Conservation (phyloP, 106 monocot genomes). For the Platanthera zijinensis region DNA sequence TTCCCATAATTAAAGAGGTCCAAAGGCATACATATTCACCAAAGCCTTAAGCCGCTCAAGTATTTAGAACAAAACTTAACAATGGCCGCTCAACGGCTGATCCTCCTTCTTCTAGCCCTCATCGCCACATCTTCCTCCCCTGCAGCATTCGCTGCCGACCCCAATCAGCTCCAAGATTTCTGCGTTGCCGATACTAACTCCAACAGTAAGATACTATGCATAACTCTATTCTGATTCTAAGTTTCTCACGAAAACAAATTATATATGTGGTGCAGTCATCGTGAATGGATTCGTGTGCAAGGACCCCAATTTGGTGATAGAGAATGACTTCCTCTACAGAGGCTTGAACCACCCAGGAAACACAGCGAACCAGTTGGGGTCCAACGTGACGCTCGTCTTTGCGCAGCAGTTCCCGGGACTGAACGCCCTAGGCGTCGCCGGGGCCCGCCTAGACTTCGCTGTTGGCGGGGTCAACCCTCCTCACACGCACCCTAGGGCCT, state of each 20-base stretch:
- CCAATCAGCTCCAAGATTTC: slow-evolving; percentile 1
- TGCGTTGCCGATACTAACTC: slow-evolving; percentile 3
- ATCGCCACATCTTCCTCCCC: slow-evolving; percentile 1
- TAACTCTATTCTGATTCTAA: too few species aligned
- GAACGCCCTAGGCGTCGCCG: slow-evolving; percentile 43
- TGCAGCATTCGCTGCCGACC: slow-evolving; percentile 9
- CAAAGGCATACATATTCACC: too few species aligned
- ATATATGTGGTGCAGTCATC: background rate
- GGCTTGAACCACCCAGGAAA: background rate
- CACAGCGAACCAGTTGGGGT: background rate
- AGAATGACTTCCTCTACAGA: slow-evolving; percentile 4
- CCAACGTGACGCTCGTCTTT: background rate
- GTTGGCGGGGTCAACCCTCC: slow-evolving; percentile 32
- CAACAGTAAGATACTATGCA: background rate
- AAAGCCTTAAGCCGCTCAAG: background rate
- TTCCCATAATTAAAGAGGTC: too few species aligned
- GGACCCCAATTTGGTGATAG: background rate
- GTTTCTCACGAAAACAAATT: too few species aligned
- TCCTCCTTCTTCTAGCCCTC: background rate
- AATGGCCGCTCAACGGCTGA: background rate
- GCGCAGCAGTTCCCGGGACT: slow-evolving; percentile 7
- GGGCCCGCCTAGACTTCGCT: slow-evolving; percentile 34
- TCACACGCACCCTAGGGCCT: slow-evolving; percentile 32
- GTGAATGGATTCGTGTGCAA: slow-evolving; percentile 11
- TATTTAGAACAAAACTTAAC: background rate